A percentile compares a stretch with the other conserved stretches of the same genome.
Evolutionary conservation across 164 flowering plant species (phyloP).

Genomic region (Euptelea pleiosperma): DNA sequence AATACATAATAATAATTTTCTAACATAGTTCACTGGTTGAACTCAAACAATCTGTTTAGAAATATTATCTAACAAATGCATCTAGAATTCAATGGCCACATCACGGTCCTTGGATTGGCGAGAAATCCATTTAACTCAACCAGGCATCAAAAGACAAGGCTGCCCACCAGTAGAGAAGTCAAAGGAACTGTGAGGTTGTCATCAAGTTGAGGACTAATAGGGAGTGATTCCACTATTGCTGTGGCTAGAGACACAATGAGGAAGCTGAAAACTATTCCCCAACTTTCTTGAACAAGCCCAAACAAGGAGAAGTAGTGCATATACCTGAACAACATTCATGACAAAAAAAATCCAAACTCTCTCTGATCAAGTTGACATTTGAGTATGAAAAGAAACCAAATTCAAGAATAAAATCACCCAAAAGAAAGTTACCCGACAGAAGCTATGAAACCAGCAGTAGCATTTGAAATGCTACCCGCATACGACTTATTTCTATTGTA

Average conservation of each 20-base stretch:
- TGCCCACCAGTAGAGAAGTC: constrained; percentile 52
- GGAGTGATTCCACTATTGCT: constrained; percentile 79
- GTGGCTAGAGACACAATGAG: constrained; percentile 58
- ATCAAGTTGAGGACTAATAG: constrained; percentile 68
- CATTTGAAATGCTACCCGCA: constrained; percentile 75
- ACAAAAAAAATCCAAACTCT: no score
- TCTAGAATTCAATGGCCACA: no score
- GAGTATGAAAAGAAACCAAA: no score
- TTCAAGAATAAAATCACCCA: neutral
- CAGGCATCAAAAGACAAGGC: constrained; percentile 40
- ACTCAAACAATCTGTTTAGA: no score
- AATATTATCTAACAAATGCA: no score
- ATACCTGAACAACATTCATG: constrained; percentile 50
- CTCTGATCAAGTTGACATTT: no score
- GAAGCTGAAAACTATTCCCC: constrained; percentile 52
- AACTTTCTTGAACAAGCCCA: constrained; percentile 47
- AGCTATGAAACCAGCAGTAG: constrained; percentile 59
- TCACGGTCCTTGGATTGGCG: no score
- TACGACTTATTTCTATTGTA: constrained; percentile 63
- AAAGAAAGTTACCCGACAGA: constrained; percentile 45
- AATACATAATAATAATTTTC: no score
- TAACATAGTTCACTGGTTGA: no score
- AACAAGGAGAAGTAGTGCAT: constrained; percentile 71
- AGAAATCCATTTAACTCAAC: no score
- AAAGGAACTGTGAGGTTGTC: constrained; percentile 81